Conservation (phyloP, 306 rosid species). For the Glycine soja region DNA sequence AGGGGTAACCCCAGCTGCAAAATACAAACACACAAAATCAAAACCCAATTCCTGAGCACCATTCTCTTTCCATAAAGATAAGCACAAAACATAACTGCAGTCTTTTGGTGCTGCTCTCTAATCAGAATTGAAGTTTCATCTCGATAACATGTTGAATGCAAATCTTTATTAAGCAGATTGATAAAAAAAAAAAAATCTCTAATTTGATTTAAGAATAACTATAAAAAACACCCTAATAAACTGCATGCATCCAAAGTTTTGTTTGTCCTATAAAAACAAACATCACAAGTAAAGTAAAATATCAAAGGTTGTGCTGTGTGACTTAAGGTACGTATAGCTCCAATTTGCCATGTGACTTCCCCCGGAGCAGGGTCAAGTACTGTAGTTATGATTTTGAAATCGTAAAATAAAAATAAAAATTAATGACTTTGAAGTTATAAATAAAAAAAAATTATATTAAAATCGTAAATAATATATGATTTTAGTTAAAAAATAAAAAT, state of each 20-base stretch:
- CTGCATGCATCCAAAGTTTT: neutral
- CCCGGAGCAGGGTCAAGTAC: constrained; percentile 51
- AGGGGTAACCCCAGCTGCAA: constrained; percentile 84
- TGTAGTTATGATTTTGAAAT: no score
- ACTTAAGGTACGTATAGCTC: constrained; percentile 45
- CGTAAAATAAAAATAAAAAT: no score
- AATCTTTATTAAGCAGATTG: no score
- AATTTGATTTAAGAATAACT: neutral
- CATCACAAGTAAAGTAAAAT: neutral
- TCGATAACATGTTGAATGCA: neutral
- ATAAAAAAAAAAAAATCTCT: neutral
- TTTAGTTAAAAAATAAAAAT: no score
- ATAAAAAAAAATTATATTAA: no score
- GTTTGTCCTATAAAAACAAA: neutral
- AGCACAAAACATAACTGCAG: neutral
- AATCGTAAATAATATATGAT: no score
- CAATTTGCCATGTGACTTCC: constrained; percentile 59
- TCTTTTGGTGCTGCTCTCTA: neutral
- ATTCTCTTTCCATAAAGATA: neutral
- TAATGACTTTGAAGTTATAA: no score
- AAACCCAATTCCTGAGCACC: constrained; percentile 11
- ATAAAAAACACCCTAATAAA: neutral
- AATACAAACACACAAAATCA: constrained; percentile 6
- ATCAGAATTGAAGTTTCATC: neutral
- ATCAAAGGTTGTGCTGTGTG: neutral